These are phyloP conservation scores for Penstemon barbatus DNA, from an alignment of 257 asterid genomes.

Conservation along the genomic window DNA sequence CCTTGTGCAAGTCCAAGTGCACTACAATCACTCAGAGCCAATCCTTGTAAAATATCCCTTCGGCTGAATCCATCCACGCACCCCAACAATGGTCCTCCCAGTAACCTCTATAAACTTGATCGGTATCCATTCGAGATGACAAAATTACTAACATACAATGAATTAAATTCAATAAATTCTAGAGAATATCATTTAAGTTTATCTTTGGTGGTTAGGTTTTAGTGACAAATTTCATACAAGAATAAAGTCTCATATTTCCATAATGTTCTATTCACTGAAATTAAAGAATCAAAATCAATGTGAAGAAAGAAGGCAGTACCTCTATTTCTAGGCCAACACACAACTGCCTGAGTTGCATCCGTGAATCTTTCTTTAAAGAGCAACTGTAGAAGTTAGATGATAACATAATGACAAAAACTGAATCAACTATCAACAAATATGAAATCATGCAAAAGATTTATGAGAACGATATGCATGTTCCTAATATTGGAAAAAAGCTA, in stretches of 20 bases:
- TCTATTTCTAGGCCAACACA: no score
- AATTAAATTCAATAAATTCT: no score
- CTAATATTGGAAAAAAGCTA: not conserved
- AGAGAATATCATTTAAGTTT: no score
- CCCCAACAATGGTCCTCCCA: conserved; percentile 45
- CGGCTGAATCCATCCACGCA: conserved; percentile 65
- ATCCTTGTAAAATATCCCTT: conserved; percentile 65
- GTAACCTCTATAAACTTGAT: conserved; percentile 34
- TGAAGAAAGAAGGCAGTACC: no score
- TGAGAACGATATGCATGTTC: not conserved
- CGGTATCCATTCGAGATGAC: conserved; percentile 25
- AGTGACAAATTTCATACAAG: no score
- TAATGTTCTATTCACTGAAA: no score
- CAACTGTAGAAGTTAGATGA: not conserved
- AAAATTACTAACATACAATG: no score
- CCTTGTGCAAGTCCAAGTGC: not conserved
- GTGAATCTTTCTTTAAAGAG: no score
- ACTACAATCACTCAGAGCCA: conserved; percentile 37
- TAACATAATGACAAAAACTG: not conserved
- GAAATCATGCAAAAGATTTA: not conserved
- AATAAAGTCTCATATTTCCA: no score
- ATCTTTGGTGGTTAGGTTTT: no score
- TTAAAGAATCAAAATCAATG: no score
- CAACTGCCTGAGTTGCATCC: no score
- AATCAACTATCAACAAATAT: not conserved